phyloP scores from a whole-genome alignment of 1,284 basidiomycete species.

The Fistulinella cinereoalba region DNA sequence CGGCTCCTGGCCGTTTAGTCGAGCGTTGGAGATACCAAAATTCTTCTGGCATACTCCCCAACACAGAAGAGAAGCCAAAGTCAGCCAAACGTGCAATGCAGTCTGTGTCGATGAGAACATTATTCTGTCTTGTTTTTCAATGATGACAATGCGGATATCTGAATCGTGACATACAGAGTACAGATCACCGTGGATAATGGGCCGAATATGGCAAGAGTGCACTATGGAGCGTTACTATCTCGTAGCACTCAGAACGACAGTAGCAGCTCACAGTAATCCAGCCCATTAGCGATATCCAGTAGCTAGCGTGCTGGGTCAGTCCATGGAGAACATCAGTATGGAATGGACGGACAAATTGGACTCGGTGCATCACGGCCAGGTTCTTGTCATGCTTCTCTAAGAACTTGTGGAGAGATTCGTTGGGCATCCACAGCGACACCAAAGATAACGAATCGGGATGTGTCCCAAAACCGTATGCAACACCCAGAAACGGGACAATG shows the following conservation, averaged over 20 bases:
- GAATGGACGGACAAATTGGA: constrained; percentile 8
- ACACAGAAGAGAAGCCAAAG: constrained; percentile 4
- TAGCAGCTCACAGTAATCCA: neutral
- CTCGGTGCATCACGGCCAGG: constrained; percentile 1
- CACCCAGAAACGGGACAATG: neutral
- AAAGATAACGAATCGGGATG: constrained; percentile 6
- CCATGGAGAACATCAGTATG: neutral
- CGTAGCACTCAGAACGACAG: neutral
- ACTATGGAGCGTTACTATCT: neutral
- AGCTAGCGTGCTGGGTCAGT: too few relatives aligned
- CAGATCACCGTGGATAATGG: constrained; percentile 2
- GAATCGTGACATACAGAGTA: neutral
- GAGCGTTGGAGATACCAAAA: constrained; percentile 8
- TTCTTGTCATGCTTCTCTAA: constrained; percentile 1
- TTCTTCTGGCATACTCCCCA: constrained; percentile 2
- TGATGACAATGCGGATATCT: neutral
- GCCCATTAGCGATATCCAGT: constrained; percentile 4
- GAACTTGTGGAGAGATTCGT: constrained; percentile 9
- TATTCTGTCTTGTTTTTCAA: constrained; percentile 5
- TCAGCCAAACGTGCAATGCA: constrained; percentile 1
- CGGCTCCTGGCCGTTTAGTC: constrained; percentile 7
- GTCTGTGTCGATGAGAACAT: constrained; percentile 15
- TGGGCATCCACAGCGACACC: constrained; percentile 21
- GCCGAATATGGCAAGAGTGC: constrained; percentile 1
- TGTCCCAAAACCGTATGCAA: constrained; percentile 15